Evolutionary conservation across 768 basidiomycete genomes (phyloP).

Genomic region (Panaeolus cyanescens): DNA sequence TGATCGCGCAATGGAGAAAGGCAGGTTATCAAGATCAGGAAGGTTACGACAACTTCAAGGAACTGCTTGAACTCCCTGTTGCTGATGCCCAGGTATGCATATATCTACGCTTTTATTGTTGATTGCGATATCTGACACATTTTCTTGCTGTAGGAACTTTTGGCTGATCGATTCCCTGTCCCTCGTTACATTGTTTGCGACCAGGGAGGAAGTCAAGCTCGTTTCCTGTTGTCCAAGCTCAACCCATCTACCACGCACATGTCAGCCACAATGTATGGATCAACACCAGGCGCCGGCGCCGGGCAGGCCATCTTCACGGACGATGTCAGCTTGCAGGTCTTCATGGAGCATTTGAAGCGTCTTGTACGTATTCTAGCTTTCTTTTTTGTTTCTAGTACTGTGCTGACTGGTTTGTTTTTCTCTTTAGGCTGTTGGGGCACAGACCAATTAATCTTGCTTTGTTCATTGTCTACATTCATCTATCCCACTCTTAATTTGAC

Average conservation of each 20-base stretch:
- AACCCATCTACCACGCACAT: conserved; percentile 99
- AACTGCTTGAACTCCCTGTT: conserved; percentile 83
- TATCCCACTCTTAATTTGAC: conserved; percentile 2
- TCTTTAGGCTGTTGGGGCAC: conserved; percentile 31
- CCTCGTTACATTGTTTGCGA: conserved; percentile 98
- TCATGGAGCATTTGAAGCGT: conserved; percentile 97
- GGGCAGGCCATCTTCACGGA: conserved; percentile 98
- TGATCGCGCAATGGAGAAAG: conserved; percentile 96
- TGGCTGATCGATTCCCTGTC: conserved; percentile 94
- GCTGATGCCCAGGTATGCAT: conserved; percentile 80
- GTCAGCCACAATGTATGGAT: conserved; percentile 90
- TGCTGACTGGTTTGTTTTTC: background rate
- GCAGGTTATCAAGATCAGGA: conserved; percentile 98
- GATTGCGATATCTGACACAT: background rate
- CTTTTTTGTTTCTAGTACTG: background rate
- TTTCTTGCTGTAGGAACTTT: conserved; percentile 58
- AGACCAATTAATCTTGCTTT: conserved; percentile 24
- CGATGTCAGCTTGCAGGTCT: conserved; percentile 96
- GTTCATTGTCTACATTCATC: conserved; percentile 2
- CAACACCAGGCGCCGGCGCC: conserved; percentile 58
- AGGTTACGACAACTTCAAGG: conserved; percentile 98
- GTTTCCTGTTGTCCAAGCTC: conserved; percentile 95
- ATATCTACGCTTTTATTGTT: background rate
- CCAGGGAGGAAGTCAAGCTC: conserved; percentile 95
- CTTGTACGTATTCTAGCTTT: conserved; percentile 46